phyloP scores from a whole-genome alignment of 768 basidiomycete genomes.

The Naganishia kalamii region DNA sequence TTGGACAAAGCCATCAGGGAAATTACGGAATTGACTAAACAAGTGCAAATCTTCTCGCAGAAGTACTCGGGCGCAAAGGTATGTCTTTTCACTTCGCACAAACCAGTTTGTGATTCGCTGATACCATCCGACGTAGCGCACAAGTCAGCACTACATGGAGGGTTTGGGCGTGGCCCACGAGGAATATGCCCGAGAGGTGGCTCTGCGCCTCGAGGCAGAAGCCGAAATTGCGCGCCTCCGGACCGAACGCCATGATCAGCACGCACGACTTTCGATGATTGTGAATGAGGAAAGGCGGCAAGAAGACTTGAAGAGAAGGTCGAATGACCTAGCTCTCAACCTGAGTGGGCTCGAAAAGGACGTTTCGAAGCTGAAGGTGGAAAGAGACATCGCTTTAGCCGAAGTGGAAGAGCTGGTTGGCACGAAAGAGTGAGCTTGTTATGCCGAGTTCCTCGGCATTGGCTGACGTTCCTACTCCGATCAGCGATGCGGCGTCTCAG shows the following conservation, averaged over 20 bases:
- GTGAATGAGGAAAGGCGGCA: conserved; percentile 67
- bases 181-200: conserved; percentile 87
- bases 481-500: conserved; percentile 47
- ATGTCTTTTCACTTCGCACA: not conserved
- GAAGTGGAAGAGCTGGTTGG: conserved; percentile 85
- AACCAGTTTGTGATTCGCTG: not conserved
- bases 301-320: conserved; percentile 70
- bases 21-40: conserved; percentile 61
- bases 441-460: not conserved
- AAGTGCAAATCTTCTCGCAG: conserved; percentile 60
- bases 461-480: not conserved
- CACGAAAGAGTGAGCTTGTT: conserved; percentile 58
- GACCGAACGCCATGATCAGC: conserved; percentile 81
- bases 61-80: conserved; percentile 87
- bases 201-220: conserved; percentile 81
- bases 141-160: conserved; percentile 84
- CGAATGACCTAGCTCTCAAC: conserved; percentile 69
- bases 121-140: conserved; percentile 54
- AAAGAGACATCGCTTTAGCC: conserved; percentile 84
- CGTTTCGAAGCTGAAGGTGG: conserved; percentile 75
- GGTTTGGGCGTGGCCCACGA: conserved; percentile 86
- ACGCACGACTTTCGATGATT: conserved; percentile 74
- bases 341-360: conserved; percentile 75
- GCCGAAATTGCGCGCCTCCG: conserved; percentile 80
- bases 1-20: conserved; percentile 63